phyloP scores from a whole-genome alignment of 148 eudicot genomes.

The Tetragonia tetragonoides region DNA sequence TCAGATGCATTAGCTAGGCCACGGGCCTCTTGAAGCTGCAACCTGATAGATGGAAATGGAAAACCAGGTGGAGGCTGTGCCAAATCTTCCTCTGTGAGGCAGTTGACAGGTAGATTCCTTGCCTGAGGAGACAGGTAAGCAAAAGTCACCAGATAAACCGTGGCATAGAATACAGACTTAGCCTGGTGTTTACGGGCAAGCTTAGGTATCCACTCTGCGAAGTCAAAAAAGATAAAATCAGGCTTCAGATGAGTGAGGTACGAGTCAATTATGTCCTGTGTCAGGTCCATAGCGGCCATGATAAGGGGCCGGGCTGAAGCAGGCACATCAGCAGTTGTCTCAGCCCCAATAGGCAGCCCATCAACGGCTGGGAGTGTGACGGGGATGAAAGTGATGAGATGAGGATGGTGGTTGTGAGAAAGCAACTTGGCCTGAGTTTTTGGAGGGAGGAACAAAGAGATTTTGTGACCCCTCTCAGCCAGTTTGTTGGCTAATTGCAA shows the following conservation, averaged over 20 bases:
- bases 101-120: slow-evolving; percentile 21
- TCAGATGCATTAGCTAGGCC: slow-evolving; percentile 13
- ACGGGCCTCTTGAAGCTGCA: slow-evolving; percentile 34
- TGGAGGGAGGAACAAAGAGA: slow-evolving; percentile 38
- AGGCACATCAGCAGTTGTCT: slow-evolving; percentile 49
- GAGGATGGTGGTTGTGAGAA: slow-evolving; percentile 46
- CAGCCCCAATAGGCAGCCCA: slow-evolving; percentile 44
- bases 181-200: slow-evolving; percentile 32
- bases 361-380: slow-evolving; percentile 41
- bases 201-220: slow-evolving; percentile 50
- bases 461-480: slow-evolving; percentile 40
- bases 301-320: slow-evolving; percentile 34
- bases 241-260: slow-evolving; percentile 31
- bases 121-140: slow-evolving; percentile 33
- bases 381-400: slow-evolving; percentile 43
- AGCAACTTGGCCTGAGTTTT: slow-evolving; percentile 32
- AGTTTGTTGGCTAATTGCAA: slow-evolving; percentile 52
- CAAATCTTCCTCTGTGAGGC: slow-evolving; percentile 24
- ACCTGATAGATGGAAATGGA: slow-evolving; percentile 33
- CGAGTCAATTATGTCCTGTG: slow-evolving; percentile 31
- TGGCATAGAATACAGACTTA: slow-evolving; percentile 33
- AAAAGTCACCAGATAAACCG: slow-evolving; percentile 29
- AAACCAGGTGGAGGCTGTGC: slow-evolving; percentile 35
- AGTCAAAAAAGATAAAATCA: slow-evolving; percentile 44
- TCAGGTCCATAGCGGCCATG: slow-evolving; percentile 48